Evolutionary conservation across 2,329 filamentous ascomycete genomes (phyloP), one percentile per base, ranked within the genome.

Genomic region (Diaporthe destruens): DNA sequence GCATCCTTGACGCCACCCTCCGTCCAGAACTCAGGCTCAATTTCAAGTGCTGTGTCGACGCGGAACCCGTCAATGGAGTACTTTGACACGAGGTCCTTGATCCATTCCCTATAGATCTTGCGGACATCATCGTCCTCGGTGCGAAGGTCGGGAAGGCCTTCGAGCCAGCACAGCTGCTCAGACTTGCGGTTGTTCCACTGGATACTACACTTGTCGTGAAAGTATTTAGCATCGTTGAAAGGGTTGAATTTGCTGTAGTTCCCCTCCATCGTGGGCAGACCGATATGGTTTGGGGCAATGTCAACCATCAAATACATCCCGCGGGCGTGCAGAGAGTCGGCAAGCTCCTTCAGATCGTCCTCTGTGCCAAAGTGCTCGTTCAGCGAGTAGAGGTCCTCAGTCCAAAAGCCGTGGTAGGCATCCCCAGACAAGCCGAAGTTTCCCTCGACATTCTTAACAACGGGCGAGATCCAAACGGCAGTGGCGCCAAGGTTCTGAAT

Each of bases 301-400:
- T 90, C 89, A 3, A 91, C 83, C 89, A 91, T 91, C 44, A 91
- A 80, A 75, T 88, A 89, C 88, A 90, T 90, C 59, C 82, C 84
- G 3, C 88, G 83, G n/a, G 80, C 78, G 75, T 90, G 88, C 16
- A 90, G 78, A 3, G 84, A 88, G 11, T 79, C 74, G 0, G 87
- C 82, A 4, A 90, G 82, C 18, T 81, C 83, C 54, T 81, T 80
- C 56, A 90, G 79, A 72, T 90, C 87, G n/a, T 82, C 80, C 12
- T 81, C 82, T 0, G 85, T 85, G n/a, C 87, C 87, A 69, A 87
- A 88, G 54, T 86, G 81, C 0, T 81, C 69, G 72, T 89, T 87
- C 29, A 90, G 75, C 6, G 79, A 76, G 76, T 87, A 87, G 36
- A 87, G 79, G 68, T 87, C 82, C 73, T 86, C 82, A 14, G 85